These are phyloP conservation scores for Leucosporidium yakuticum DNA, from an alignment of 768 basidiomycete species.

Conservation along the genomic window DNA sequence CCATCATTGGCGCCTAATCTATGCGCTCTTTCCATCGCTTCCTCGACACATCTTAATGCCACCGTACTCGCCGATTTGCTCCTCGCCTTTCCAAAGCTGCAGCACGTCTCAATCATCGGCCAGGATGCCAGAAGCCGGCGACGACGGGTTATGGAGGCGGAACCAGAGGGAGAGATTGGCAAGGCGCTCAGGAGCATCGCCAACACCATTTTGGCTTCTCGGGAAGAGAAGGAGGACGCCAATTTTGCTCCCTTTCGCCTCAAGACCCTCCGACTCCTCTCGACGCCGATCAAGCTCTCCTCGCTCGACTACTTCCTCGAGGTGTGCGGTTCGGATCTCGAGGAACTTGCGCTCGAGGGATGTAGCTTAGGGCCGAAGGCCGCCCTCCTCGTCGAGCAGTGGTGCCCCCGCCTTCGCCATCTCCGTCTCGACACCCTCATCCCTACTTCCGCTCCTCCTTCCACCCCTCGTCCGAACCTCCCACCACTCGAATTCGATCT, in stretches of 20 bases:
- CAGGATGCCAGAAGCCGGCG: not conserved
- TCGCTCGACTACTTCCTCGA: conserved; percentile 5
- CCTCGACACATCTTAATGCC: not conserved
- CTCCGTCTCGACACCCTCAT: not conserved
- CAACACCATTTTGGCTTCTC: not conserved
- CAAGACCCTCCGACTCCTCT: not conserved
- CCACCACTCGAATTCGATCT: not conserved
- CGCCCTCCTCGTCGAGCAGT: not conserved
- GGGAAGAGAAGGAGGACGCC: not conserved
- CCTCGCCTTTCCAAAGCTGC: not conserved
- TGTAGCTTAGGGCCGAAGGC: not conserved
- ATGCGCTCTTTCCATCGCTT: not conserved
- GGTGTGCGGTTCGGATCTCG: not conserved
- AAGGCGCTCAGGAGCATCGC: not conserved
- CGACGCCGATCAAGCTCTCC: not conserved
- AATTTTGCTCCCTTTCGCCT: not conserved
- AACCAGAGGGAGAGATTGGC: not conserved
- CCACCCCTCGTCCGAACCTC: not conserved
- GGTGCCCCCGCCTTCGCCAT: not conserved
- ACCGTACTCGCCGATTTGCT: not conserved
- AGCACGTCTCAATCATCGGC: not conserved
- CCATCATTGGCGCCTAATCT: not conserved
- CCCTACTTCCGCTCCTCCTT: not conserved
- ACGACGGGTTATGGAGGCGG: not conserved
- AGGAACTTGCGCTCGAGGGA: not conserved